Evolutionary conservation across 2,329 filamentous ascomycete species (phyloP), one percentile per base, ranked within the genome.

Genomic region (Dactylellina haptotyla): DNA sequence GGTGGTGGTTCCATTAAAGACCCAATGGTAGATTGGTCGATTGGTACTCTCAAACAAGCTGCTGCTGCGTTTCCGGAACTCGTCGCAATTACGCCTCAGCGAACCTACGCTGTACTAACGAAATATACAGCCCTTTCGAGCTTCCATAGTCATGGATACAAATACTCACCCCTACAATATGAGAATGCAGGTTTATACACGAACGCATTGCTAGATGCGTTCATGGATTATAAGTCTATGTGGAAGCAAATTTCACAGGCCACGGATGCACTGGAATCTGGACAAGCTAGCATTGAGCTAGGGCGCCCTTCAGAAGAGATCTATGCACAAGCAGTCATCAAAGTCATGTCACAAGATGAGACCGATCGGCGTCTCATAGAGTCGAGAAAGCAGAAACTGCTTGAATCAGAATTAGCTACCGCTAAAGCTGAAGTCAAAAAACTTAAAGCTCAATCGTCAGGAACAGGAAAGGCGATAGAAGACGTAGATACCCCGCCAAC

Each of bases 1-100:
- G 78, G 77, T 26, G 77, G 77, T 28, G 77, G 78, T 10, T 18
- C 64, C 23, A 71, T 78, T 39, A 79, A 78, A 56, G 75, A 58
- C 18, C 75, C 5, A 45, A 14, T 48, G 34, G 23, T 71, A 18
- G 54, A 70, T 39, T 79, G 78, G 78, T 50, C 62, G 39, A 76
- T 79, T 9, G 43, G 75, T 16, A 76, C 63, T 1, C 54, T 79
- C 3, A 64, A 72, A 20, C 32, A 63, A 34, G 77, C 69, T 23
- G 78, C 78, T 14, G 70, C 73, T 10, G 34, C 51, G 8, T 79
- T 79, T 37, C 78, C 78, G 9, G 69, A 77, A 18, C 57, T 76
- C 2, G 77, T 79, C 2, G 67, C 72, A 16, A 59, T 53, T 2
- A 50, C 75, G 76, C 10, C 76, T 75, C 63, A 59, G 76, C 26